Conservation (phyloP, 139 green algal species). For the Closterium sp. region DNA sequence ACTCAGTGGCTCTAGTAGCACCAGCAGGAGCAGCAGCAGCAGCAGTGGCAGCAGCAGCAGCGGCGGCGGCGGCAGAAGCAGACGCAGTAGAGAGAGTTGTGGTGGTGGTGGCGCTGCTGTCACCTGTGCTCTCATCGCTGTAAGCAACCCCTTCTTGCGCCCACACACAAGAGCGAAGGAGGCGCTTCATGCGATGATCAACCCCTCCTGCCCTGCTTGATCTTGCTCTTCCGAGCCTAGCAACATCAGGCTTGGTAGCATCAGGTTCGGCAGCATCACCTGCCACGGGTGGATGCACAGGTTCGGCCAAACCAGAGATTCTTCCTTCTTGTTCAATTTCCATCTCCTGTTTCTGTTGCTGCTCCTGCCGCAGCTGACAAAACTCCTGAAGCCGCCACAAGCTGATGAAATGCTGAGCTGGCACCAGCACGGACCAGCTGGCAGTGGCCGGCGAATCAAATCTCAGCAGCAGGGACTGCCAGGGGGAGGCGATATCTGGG, state of each 20-base stretch:
- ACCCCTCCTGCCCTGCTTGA: background rate
- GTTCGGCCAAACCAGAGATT: background rate
- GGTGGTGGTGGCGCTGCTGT: background rate
- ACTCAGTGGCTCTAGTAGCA: background rate
- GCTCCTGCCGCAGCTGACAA: background rate
- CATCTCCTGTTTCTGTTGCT: background rate
- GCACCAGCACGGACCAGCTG: background rate
- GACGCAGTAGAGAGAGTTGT: background rate
- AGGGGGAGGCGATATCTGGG: background rate
- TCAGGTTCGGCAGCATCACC: background rate
- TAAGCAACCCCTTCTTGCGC: background rate
- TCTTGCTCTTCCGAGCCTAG: background rate
- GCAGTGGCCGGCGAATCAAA: background rate
- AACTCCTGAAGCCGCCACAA: background rate
- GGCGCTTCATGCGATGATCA: background rate
- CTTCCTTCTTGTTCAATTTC: background rate
- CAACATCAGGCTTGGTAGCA: background rate
- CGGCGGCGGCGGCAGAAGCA: background rate
- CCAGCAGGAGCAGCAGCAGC: too few species aligned
- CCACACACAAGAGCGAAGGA: background rate
- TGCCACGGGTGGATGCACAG: background rate
- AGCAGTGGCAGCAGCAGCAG: background rate
- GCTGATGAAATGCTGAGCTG: conserved; percentile 6
- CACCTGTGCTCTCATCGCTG: background rate
- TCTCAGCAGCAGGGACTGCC: background rate